phyloP scores from a whole-genome alignment of 768 basidiomycete genomes.

The Mycena olivaceomarginata region DNA sequence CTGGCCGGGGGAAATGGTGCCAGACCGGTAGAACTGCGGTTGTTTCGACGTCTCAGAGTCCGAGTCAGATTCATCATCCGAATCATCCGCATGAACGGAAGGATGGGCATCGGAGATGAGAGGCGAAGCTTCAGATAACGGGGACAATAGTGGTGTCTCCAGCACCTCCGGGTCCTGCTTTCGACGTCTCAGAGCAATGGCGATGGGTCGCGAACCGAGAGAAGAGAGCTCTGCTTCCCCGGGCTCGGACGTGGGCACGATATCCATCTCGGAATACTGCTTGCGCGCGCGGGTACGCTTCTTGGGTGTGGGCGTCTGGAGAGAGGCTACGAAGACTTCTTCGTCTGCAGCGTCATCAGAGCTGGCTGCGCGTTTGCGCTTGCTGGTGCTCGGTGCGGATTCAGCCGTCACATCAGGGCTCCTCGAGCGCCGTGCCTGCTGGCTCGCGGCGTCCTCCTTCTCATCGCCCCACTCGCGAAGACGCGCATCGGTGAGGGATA shows the following conservation, averaged over 20 bases:
- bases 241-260: conserved; percentile 4
- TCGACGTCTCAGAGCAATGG: neutral
- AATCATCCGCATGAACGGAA: neutral
- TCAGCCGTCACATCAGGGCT: neutral
- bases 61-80: neutral
- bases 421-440: neutral
- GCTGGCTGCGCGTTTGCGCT: neutral
- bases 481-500: conserved; percentile 8
- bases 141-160: neutral
- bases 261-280: neutral
- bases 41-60: neutral
- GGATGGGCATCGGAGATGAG: neutral
- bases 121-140: neutral
- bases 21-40: neutral
- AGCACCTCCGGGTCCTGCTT: neutral
- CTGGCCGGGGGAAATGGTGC: no score
- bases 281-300: neutral
- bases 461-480: neutral
- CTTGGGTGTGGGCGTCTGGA: neutral
- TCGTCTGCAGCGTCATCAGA: neutral
- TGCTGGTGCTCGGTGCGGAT: neutral
- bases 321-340: neutral
- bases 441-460: neutral
- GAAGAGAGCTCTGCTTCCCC: neutral
- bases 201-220: neutral